Evolutionary conservation across 2,329 filamentous ascomycete species (phyloP).

Genomic region (Chrysosporium queenslandicum): DNA sequence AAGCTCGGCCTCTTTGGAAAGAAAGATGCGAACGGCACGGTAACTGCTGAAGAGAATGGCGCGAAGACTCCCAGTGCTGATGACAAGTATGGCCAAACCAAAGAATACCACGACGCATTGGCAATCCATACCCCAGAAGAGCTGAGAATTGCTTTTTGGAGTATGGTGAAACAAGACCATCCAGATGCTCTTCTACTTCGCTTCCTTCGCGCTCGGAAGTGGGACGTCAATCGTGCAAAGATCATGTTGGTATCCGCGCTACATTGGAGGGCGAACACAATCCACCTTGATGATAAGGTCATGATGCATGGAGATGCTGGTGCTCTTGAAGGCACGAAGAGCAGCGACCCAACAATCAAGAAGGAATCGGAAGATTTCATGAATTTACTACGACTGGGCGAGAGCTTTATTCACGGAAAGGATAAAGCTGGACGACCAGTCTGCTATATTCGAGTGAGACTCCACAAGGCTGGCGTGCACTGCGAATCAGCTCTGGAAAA

Average conservation of each 20-base stretch:
- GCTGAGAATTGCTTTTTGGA: conserved; percentile 75
- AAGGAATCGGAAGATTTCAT: conserved; percentile 69
- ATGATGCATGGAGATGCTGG: conserved; percentile 64
- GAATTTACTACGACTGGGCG: conserved; percentile 74
- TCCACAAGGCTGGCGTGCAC: conserved; percentile 77
- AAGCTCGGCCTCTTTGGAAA: conserved; percentile 59
- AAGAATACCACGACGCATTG: conserved; percentile 73
- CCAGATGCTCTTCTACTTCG: conserved; percentile 75
- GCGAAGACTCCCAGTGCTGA: conserved; percentile 46
- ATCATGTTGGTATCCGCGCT: conserved; percentile 92
- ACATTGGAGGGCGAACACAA: conserved; percentile 75
- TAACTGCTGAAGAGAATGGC: conserved; percentile 27
- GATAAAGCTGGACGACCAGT: conserved; percentile 80
- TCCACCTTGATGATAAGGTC: conserved; percentile 83
- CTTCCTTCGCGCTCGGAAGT: conserved; percentile 82
- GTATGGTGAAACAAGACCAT: conserved; percentile 89
- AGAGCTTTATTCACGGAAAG: conserved; percentile 80
- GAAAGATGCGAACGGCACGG: conserved; percentile 31
- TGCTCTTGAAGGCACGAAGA: conserved; percentile 52
- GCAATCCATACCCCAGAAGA: conserved; percentile 66
- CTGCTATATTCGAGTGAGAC: conserved; percentile 69
- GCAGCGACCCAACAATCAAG: conserved; percentile 51
- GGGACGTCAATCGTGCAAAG: conserved; percentile 87
- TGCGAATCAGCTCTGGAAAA: conserved; percentile 70
- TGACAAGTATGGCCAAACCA: conserved; percentile 87